Evolutionary conservation across 2,329 filamentous ascomycete species (phyloP).

Genomic region (Myriosclerotinia curreyana): DNA sequence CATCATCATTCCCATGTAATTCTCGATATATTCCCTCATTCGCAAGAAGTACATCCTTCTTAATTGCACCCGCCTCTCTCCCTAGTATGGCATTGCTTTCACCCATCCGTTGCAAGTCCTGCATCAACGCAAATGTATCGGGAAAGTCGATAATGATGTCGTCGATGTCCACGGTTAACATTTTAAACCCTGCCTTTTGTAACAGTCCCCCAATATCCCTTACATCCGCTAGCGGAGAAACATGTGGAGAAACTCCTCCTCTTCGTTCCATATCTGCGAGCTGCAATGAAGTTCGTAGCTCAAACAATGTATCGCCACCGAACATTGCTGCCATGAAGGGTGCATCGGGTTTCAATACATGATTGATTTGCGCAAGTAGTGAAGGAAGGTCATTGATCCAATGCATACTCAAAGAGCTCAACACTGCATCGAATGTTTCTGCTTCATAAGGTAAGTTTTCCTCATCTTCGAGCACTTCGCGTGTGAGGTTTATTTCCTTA

Average conservation of each 20-base stretch:
- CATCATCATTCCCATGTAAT: conserved; percentile 79
- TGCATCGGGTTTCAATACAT: conserved; percentile 80
- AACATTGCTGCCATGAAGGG: conserved; percentile 97
- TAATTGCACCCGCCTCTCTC: conserved; percentile 75
- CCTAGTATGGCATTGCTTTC: conserved; percentile 86
- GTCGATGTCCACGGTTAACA: conserved; percentile 95
- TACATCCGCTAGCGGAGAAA: conserved; percentile 89
- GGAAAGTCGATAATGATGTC: conserved; percentile 96
- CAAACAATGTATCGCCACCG: conserved; percentile 89
- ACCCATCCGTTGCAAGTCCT: conserved; percentile 93
- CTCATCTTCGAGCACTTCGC: conserved; percentile 70
- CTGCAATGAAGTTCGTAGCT: conserved; percentile 89
- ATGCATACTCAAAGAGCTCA: conserved; percentile 86
- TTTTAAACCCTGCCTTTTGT: conserved; percentile 85
- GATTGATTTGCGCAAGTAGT: conserved; percentile 79
- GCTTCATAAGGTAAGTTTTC: conserved; percentile 74
- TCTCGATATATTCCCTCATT: conserved; percentile 84
- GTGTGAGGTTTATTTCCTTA: conserved; percentile 64
- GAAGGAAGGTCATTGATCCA: conserved; percentile 97
- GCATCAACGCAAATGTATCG: conserved; percentile 84
- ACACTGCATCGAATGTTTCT: conserved; percentile 80
- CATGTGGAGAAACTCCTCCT: conserved; percentile 87
- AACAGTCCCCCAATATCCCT: conserved; percentile 85
- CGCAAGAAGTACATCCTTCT: conserved; percentile 80
- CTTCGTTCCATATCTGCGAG: conserved; percentile 85